Evolutionary conservation across 768 basidiomycete genomes (phyloP).

Genomic region (Suillus subluteus): DNA sequence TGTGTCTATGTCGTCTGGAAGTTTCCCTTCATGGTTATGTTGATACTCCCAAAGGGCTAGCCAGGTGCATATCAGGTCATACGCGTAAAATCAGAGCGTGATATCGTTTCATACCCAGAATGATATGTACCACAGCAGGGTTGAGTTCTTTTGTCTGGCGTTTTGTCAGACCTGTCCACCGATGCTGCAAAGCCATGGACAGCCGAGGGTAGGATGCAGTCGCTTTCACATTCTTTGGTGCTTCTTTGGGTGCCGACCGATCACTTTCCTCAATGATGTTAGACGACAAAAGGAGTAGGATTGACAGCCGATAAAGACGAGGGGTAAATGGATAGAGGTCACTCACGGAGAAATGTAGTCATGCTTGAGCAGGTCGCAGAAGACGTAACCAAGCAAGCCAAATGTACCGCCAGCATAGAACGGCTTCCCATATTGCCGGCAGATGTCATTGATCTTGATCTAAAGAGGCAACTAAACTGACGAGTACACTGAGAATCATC

Average conservation of each 20-base stretch:
- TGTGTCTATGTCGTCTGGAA: conserved; percentile 56
- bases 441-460: conserved; percentile 80
- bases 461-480: conserved; percentile 36
- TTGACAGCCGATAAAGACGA: conserved; percentile 13
- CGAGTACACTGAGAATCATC: conserved; percentile 6
- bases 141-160: conserved; percentile 85
- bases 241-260: conserved; percentile 62
- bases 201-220: conserved; percentile 70
- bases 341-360: conserved; percentile 86
- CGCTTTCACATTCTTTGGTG: conserved; percentile 60
- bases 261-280: conserved; percentile 46
- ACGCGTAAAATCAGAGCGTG: conserved; percentile 2
- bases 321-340: conserved; percentile 2
- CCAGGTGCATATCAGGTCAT: conserved; percentile 2
- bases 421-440: conserved; percentile 71
- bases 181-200: conserved; percentile 61
- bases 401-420: conserved; percentile 94
- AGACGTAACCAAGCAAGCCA: conserved; percentile 91
- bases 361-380: conserved; percentile 88
- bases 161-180: conserved; percentile 72
- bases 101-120: conserved; percentile 58
- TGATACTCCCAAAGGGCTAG: conserved; percentile 88
- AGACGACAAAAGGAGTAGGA: conserved; percentile 1
- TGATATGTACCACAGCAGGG: conserved; percentile 68
- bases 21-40: conserved; percentile 50